Evolutionary conservation across 116 monocot species (phyloP), one percentile per base, ranked within the genome.

Genomic region (Dioscorea cayenensis): DNA sequence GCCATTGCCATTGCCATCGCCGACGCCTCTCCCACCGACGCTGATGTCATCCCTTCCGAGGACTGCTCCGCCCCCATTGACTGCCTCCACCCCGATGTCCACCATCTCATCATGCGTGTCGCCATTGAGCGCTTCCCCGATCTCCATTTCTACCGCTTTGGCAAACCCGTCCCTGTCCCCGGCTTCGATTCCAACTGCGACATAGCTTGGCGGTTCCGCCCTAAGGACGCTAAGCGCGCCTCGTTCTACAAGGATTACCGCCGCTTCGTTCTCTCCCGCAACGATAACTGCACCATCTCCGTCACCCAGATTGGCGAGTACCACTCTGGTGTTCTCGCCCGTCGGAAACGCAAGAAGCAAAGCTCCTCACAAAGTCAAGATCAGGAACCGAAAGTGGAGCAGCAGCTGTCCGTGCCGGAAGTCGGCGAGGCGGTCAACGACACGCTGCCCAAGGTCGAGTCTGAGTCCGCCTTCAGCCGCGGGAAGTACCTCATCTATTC

Each of bases 121-220:
- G 83, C 94, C 27, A 94, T 99, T 43, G 99, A 99, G 74, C 37
- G 51, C n/a, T 94, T 89, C 80, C 76, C 55, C 32, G 94, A 91
- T 65, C 72, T 94, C 19, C 99, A 94, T 58, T 93, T 99, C 77
- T 89, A 90, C 63, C 80, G 83, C 72, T 94, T 99, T 61, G 99
- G 99, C 13, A 91, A 94, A 75, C 89, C 99, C 0, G 74, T 69
- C 22, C 64, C 38, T 21, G 94, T 83, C 9, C 80, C 77, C 7
- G 71, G 49, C 19, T 55, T 19, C 55, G 82, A 77, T 7, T 67
- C 72, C 22, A 49, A 84, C 28, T 99, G 99, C 75, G 94, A 99
- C 80, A 86, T 99, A 83, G 90, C 99, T 11, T 99, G 91, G 99
- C 78, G 94, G 63, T 92, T 90, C 81, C 85, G 87, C 22, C 92